Percentiles rank a stretch among this genome's conserved stretches.
These are phyloP conservation scores for Yarrowia porcina DNA, from an alignment of 805 yeast genomes.

Conservation along the genomic window DNA sequence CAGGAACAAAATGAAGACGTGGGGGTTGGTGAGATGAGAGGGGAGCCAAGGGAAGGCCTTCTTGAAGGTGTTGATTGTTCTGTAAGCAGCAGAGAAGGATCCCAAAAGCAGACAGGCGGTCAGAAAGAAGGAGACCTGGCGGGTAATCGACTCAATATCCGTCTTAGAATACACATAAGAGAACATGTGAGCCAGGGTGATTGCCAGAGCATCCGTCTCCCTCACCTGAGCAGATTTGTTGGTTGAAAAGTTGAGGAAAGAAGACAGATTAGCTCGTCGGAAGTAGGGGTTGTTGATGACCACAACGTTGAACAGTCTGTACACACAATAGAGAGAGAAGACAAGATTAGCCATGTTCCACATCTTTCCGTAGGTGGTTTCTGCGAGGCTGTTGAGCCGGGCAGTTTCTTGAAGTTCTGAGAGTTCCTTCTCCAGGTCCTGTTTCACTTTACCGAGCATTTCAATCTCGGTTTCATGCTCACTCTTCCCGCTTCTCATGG, in stretches of 20 bases:
- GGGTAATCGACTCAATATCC: conserved; percentile 40
- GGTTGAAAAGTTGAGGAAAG: neutral
- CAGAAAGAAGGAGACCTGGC: conserved; percentile 42
- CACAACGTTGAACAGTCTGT: conserved; percentile 40
- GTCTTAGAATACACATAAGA: conserved; percentile 27
- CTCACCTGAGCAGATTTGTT: neutral
- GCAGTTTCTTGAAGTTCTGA: conserved; percentile 32
- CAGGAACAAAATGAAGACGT: conserved; percentile 34
- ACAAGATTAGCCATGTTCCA: conserved; percentile 33
- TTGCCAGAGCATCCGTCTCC: conserved; percentile 33
- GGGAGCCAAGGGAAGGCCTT: conserved; percentile 35
- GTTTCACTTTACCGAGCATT: conserved; percentile 38
- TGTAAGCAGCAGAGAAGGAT: conserved; percentile 40
- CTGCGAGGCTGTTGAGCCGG: conserved; percentile 32
- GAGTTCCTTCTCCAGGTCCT: conserved; percentile 38
- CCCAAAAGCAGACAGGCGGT: conserved; percentile 41
- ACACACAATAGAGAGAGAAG: conserved; percentile 43
- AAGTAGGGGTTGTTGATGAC: conserved; percentile 35
- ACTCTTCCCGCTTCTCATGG: conserved; percentile 11
- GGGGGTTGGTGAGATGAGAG: conserved; percentile 8
- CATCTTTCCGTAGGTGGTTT: conserved; percentile 38
- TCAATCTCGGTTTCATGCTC: conserved; percentile 36
- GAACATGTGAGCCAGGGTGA: conserved; percentile 32
- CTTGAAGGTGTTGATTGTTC: conserved; percentile 36
- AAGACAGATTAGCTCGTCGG: neutral